Evolutionary conservation across 2,329 filamentous ascomycete genomes (phyloP), one percentile per base, ranked within the genome.

Genomic region (Ophiosphaerella narmari): DNA sequence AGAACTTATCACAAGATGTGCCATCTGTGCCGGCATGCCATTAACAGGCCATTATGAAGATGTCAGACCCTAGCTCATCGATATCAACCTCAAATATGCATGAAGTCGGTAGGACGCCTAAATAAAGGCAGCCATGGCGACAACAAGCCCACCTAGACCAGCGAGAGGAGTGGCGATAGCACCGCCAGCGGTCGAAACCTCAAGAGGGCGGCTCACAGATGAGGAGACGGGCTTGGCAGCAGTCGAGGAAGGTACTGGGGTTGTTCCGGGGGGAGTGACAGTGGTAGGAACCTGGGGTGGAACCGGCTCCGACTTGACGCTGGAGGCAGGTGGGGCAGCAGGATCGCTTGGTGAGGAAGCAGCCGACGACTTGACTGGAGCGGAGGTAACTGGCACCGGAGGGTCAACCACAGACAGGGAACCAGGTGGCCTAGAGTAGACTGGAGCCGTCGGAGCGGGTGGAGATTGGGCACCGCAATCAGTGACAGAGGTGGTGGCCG

Each of bases 101-200:
- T 33, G 31, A 43, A 45, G 18, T 23, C 14, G 14, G 12, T 41
- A 38, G 49, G 39, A n/a, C 13, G 40, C 40, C 53, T 54, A 67
- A 57, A 51, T 58, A 24, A 63, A 39, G 38, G 53, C 49, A 48
- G 52, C 59, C 43, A 66, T 48, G 35, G 52, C 62, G 45, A 46
- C 62, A 29, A 67, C 36, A 16, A 68, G 40, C 29, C 58, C 59
- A 31, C 61, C 58, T 52, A 65, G 42, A 24, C 58, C 54, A 21
- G 52, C 34, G 31, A 60, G 52, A 18, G 61, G 53, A 18, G 61
- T 57, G 7, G 55, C 52, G n/a, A 66, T 39, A 34, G 57, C 41
- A 24, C 51, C 65, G 8, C 49, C 63, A 43, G 55, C 59, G 31
- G 55, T 55, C 8, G 60, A 51, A 14, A 60, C 43, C 5, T 49